These are phyloP conservation scores for Lasiosphaeria hispida DNA, from an alignment of 495 filamentous ascomycete species.

Conservation along the genomic window DNA sequence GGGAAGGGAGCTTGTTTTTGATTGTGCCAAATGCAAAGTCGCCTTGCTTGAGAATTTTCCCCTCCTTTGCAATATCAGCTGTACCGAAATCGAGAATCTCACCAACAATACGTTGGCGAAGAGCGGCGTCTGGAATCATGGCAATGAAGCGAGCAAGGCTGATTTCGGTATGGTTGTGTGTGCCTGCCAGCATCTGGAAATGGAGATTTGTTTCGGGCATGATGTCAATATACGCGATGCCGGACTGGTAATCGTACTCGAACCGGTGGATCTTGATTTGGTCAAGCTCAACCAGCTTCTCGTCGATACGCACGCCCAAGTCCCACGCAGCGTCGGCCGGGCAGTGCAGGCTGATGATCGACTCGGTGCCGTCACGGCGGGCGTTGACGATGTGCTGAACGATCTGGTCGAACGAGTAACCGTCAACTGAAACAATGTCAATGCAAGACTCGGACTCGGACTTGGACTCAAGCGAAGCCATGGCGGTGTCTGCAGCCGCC, in stretches of 20 bases:
- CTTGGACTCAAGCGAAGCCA: conserved; percentile 1
- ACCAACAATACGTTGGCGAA: too few species aligned
- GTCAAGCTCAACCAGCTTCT: conserved; percentile 8
- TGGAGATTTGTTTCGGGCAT: conserved; percentile 8
- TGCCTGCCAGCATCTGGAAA: conserved; percentile 8
- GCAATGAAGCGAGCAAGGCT: background rate
- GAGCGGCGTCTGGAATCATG: background rate
- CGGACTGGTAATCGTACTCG: conserved; percentile 16
- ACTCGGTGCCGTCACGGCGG: conserved; percentile 8
- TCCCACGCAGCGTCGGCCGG: conserved; percentile 1
- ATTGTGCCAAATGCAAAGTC: conserved; percentile 4
- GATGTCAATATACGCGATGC: conserved; percentile 11
- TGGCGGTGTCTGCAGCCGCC: too few species aligned
- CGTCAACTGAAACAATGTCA: conserved; percentile 6
- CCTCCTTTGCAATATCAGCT: background rate
- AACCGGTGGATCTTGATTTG: conserved; percentile 5
- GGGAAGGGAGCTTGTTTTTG: background rate
- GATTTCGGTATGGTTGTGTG: background rate
- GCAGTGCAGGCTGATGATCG: conserved; percentile 13
- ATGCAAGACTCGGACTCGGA: background rate
- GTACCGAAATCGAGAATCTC: conserved; percentile 3
- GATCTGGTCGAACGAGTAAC: conserved; percentile 14
- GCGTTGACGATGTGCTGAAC: conserved; percentile 8
- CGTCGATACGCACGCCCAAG: conserved; percentile 4
- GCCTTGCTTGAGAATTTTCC: conserved; percentile 7